Base-by-base conservation (phyloP, 2,329 filamentous ascomycete species). In the Ceratocystis papillata region DNA sequence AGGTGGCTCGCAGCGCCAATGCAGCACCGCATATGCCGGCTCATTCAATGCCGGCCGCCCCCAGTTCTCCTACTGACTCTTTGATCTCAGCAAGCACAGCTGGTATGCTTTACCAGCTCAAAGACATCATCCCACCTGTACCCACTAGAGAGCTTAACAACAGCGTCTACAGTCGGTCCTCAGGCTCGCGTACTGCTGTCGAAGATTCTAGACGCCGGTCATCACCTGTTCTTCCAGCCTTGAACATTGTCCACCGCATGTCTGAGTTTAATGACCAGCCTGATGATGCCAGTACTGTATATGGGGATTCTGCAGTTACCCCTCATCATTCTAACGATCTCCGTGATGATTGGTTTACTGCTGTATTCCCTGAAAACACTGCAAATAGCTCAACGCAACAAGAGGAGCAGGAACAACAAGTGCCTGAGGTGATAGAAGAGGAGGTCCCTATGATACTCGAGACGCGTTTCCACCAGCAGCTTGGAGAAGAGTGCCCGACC, bases 401-500 rank as follows among this genome's bases (percentile, higher is more conserved):
- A 10, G n/a, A 59, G 12, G 48, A 46, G 50, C 63, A 59, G 6
- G 48, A 46, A 41, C 63, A 64, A 22, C 48, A 64, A 2, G 22
- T 25, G 5, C 67, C 57, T 12, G 73, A 80, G 33, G 78, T 79
- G 75, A 73, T 81, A 28, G 80, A 82, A 5, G 44, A 65, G 4
- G 45, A 67, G 46, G n/a, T 61, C 25, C 30, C 50, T 28, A 44
- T 64, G 53, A 64, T 67, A 15, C 60, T 64, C 1, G 66, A 64
- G 12, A 62, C 59, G n/a, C 45, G 50, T 20, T 86, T 83, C 78
- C 82, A 86, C 71, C 78, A 76, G 45, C 81, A 83, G 1, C 75
- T 86, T 61, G 84, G 84, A 28, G 81, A 86, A 57, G 76, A 80
- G 25, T 80, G 80, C 65, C 82, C 81, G 25, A 79, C 81, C 1